Evolutionary conservation across 768 basidiomycete genomes (phyloP), one percentile per base, ranked within the genome.

Genomic region (Suillus subluteus): DNA sequence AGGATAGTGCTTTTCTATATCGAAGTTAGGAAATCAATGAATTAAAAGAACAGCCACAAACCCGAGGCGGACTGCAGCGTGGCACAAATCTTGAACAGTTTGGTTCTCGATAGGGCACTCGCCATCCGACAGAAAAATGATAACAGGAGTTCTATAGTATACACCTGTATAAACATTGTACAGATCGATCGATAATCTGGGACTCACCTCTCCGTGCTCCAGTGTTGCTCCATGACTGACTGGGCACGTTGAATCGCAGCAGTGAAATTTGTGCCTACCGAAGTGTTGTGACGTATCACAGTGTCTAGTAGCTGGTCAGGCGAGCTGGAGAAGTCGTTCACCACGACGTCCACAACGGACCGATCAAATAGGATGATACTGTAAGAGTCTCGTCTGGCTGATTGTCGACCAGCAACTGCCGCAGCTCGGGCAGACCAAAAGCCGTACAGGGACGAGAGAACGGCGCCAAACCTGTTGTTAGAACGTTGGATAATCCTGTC

Each of bases 81-180:
- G 79, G 65, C 83, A 82, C 4, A 87, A 64, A 63, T 80, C 78
- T 21, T 80, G 78, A 55, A 86, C 73, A 1, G 73, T 68, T 8
- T 67, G 40, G 48, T 87, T 83, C 0, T 41, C 56, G 23, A 84
- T 74, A 6, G 18, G 6, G 61, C 83, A 83, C 74, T 86, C 80
- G 0, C 87, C 86, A 65, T 87, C 87, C 1, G 85, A 86, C 3
- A 86, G 77, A 73, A 88, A 88, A 38, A 85, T 79, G 21, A 88
- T 74, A 4, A 84, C 77, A 5, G 84, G 84, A 18, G 26, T 54
- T 30, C 52, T 54, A 52, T 15, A 30, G 50, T 30, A 16, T 30
- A 30, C 26, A 5, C 75, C 70, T 59, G 82, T 85, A 65, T 30
- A 62, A 37, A 6, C 3, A 40, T 35, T 30, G 18, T 12, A 1